Evolutionary conservation across 768 basidiomycete species (phyloP), one percentile per base, ranked within the genome.

Genomic region (Mycena haematopus): DNA sequence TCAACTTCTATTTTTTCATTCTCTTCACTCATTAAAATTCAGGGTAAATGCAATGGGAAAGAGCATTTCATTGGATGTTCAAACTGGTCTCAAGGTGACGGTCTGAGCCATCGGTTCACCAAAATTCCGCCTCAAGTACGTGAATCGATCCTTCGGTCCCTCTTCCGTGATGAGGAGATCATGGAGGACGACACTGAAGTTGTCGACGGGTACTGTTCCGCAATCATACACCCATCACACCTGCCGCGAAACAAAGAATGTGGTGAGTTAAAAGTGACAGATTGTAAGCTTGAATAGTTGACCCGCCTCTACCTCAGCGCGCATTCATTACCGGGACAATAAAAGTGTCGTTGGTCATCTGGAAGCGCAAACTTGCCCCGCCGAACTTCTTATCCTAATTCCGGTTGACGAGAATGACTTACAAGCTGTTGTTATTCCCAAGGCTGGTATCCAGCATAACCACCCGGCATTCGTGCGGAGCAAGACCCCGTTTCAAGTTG

Each of bases 201-300:
- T 6, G 35, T 53, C 1, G 52, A 38, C 35, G 52, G 33, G 8
- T 25, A 22, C 52, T 53, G 52, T 40, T 38, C 52, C 4, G 6
- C 7, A 24, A 53, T 53, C 36, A 38, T 53, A 22, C 52, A 53
- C 15, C 52, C 52, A 36, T 56, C 55, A 31, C 55, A 56, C 14
- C 40, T 56, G 15, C 55, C 55, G 7, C 11, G 42, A n/a, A 44
- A 44, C 13, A 45, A 45, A 24, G 21, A 29, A n/a, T 56, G 55
- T 24, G 8, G 55, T 56, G 27, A 27, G 55, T 56, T 24, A 24
- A 17, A n/a, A 24, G 22, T 6, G 17, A n/a, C n/a, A n/a, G n/a
- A n/a, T n/a, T n/a, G n/a, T n/a, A n/a, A n/a, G n/a, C n/a, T n/a
- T n/a, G n/a, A n/a, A n/a, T n/a, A n/a, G n/a, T n/a, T n/a, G n/a